Percentiles rank a stretch among this genome's conserved stretches.
phyloP scores from a whole-genome alignment of 2,329 filamentous ascomycete species.

The Ophiostoma himal-ulmi region DNA sequence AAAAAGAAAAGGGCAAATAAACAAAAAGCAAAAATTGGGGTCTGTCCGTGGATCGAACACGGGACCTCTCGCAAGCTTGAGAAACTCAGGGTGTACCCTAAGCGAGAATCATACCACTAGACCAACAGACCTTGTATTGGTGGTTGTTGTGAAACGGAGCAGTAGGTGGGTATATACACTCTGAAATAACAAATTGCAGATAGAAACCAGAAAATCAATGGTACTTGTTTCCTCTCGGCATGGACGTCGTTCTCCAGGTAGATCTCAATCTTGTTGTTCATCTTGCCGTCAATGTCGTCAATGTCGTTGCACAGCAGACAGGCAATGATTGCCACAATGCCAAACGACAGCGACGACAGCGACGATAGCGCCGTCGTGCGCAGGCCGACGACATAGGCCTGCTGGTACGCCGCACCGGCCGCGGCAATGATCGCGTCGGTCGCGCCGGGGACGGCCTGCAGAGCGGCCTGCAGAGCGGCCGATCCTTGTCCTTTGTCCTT shows the following conservation, averaged over 20 bases:
- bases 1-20: background rate
- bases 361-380: constrained; percentile 31
- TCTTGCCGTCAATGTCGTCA: constrained; percentile 33
- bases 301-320: constrained; percentile 34
- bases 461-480: background rate
- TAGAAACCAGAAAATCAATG: background rate
- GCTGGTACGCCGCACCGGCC: constrained; percentile 31
- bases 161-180: background rate
- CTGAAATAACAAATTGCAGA: background rate
- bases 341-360: constrained; percentile 31
- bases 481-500: background rate
- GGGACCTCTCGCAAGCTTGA: constrained; percentile 15
- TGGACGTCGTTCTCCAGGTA: constrained; percentile 34
- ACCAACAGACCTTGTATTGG: constrained; percentile 31
- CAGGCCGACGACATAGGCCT: constrained; percentile 32
- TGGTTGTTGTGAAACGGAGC: background rate
- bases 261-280: constrained; percentile 37
- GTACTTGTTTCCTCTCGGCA: constrained; percentile 32
- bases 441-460: background rate
- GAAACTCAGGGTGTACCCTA: constrained; percentile 40
- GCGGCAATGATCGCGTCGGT: constrained; percentile 24
- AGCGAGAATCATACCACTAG: constrained; percentile 63
- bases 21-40: constrained; percentile 10
- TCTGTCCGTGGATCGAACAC: constrained; percentile 17
- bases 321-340: constrained; percentile 32